Evolutionary conservation across 148 eudicot species (phyloP).

Genomic region (Diospyros lotus): DNA sequence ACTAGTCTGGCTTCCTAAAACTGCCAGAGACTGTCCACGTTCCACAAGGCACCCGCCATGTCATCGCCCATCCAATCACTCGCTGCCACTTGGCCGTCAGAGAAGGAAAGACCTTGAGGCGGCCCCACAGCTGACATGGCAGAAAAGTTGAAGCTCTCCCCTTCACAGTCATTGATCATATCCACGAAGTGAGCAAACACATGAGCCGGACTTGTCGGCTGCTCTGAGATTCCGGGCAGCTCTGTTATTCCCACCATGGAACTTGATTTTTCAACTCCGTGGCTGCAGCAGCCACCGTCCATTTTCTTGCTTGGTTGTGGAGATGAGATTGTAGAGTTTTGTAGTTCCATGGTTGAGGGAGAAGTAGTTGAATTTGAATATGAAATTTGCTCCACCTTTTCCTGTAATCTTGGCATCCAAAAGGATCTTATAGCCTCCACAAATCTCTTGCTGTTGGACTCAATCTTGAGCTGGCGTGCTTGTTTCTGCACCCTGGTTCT

Average conservation of each 20-base stretch:
- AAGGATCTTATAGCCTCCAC: slow-evolving; percentile 44
- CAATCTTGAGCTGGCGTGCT: slow-evolving; percentile 55
- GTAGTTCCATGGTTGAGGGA: slow-evolving; percentile 1
- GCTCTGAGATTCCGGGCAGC: slow-evolving; percentile 18
- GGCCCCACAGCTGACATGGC: slow-evolving; percentile 24
- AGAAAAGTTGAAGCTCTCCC: slow-evolving; percentile 15
- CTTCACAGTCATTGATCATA: slow-evolving; percentile 17
- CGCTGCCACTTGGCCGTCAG: slow-evolving; percentile 27
- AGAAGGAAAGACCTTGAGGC: not conserved
- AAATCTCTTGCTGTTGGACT: slow-evolving; percentile 49
- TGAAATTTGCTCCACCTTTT: slow-evolving; percentile 37
- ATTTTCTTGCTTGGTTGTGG: slow-evolving; percentile 1
- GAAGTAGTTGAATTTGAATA: slow-evolving; percentile 5
- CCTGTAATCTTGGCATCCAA: slow-evolving; percentile 54
- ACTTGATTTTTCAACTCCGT: slow-evolving; percentile 3
- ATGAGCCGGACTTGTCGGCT: slow-evolving; percentile 10
- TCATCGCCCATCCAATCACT: slow-evolving; percentile 28
- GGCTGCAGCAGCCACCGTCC: not conserved
- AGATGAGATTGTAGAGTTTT: not conserved
- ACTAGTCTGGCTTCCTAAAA: slow-evolving; percentile 22
- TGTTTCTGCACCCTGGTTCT: slow-evolving; percentile 60
- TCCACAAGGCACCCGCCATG: slow-evolving; percentile 40
- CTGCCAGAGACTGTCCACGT: slow-evolving; percentile 44
- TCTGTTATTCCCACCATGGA: slow-evolving; percentile 6
- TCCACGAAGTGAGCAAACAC: slow-evolving; percentile 16